Evolutionary conservation across 1,139 yeast genomes (phyloP).

Genomic region (Kodamaea sp.): DNA sequence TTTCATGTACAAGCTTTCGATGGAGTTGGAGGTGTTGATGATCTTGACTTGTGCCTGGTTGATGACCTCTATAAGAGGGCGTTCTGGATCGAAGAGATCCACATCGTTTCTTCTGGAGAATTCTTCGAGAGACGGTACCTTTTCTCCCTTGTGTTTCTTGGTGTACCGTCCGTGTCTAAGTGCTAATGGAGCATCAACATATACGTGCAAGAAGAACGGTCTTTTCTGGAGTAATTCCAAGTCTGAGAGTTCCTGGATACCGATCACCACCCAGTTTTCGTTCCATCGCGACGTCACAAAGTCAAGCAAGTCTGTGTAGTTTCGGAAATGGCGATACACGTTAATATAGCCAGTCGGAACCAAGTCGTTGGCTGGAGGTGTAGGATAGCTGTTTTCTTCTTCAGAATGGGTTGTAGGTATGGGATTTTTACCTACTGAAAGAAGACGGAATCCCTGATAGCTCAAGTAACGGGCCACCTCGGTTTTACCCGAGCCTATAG

Average conservation of each 20-base stretch:
- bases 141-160: not conserved
- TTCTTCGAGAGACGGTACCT: conserved; percentile 29
- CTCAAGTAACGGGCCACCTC: conserved; percentile 62
- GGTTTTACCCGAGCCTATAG: conserved; percentile 67
- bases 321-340: conserved; percentile 4
- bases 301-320: conserved; percentile 52
- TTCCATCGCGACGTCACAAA: conserved; percentile 74
- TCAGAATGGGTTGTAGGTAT: conserved; percentile 1
- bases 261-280: conserved; percentile 59
- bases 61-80: conserved; percentile 50
- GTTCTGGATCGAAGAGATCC: conserved; percentile 35
- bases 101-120: conserved; percentile 52
- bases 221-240: conserved; percentile 60
- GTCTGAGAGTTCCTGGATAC: conserved; percentile 44
- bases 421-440: not conserved
- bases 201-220: conserved; percentile 83
- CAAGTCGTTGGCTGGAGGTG: not conserved
- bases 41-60: conserved; percentile 62
- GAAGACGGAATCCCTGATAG: conserved; percentile 54
- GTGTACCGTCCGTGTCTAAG: conserved; percentile 53
- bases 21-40: conserved; percentile 55
- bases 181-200: conserved; percentile 73
- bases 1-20: conserved; percentile 50
- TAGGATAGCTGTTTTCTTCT: not conserved
- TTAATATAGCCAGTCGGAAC: conserved; percentile 1